phyloP scores from a whole-genome alignment of 495 filamentous ascomycete species.

The Mycothermus thermophilus region DNA sequence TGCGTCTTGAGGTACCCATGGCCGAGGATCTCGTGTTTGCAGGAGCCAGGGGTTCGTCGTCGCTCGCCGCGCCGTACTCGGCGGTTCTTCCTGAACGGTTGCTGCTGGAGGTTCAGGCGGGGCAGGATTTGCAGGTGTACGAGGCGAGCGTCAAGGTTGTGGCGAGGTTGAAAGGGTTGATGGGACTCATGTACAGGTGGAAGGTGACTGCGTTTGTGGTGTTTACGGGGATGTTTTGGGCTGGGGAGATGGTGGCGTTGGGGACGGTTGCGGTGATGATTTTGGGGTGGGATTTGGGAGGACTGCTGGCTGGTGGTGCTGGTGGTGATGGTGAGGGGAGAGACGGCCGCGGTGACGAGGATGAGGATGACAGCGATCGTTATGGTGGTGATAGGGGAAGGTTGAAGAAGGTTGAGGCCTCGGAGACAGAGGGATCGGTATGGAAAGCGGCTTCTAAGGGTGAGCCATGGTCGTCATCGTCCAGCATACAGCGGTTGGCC shows the following conservation, averaged over 20 bases:
- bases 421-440: too few relatives aligned
- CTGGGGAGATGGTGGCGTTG: constrained; percentile 45
- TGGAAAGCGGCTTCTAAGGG: too few relatives aligned
- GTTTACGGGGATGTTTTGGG: constrained; percentile 62
- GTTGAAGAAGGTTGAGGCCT: too few relatives aligned
- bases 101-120: constrained; percentile 52
- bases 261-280: constrained; percentile 20
- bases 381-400: too few relatives aligned
- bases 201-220: constrained; percentile 51
- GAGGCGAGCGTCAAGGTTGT: constrained; percentile 48
- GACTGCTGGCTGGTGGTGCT: neutral
- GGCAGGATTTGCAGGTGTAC: constrained; percentile 62
- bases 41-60: too few relatives aligned
- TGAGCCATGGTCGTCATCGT: neutral
- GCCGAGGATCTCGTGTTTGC: neutral
- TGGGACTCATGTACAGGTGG: constrained; percentile 78
- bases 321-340: neutral
- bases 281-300: constrained; percentile 3
- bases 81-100: too few relatives aligned
- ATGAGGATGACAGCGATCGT: too few relatives aligned
- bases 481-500: too few relatives aligned
- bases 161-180: constrained; percentile 60
- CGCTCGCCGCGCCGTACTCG: constrained; percentile 53
- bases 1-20: constrained; percentile 49
- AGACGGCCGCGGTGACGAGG: neutral